Evolutionary conservation across 106 monocot genomes (phyloP).

Genomic region (Iris macrosiphon): DNA sequence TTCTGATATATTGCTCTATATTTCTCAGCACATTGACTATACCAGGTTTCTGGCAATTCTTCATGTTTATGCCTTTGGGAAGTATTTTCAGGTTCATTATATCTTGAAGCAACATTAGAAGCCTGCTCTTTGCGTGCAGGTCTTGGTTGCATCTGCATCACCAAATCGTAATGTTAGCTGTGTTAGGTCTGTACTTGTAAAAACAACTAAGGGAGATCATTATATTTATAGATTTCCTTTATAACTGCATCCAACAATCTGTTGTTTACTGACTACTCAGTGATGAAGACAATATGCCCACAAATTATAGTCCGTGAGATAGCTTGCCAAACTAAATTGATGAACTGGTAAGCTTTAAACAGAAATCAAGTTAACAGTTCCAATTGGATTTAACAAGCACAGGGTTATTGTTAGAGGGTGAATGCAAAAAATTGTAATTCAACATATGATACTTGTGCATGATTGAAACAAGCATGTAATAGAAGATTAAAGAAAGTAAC

Average conservation of each 20-base stretch:
- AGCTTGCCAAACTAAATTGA: too few relatives aligned
- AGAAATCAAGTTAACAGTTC: too few relatives aligned
- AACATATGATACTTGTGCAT: too few relatives aligned
- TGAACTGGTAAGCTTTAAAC: too few relatives aligned
- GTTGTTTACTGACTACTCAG: background rate
- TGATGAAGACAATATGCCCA: background rate
- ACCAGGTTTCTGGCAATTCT: slow-evolving; percentile 68
- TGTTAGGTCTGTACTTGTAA: background rate
- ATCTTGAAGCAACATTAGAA: slow-evolving; percentile 30
- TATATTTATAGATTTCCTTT: too few relatives aligned
- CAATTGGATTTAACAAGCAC: too few relatives aligned
- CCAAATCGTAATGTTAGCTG: background rate
- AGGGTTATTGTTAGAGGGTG: too few relatives aligned
- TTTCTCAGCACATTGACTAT: slow-evolving; percentile 48
- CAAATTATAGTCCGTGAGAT: too few relatives aligned
- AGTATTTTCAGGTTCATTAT: slow-evolving; percentile 29
- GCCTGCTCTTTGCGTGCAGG: slow-evolving; percentile 25
- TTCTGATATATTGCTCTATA: slow-evolving; percentile 39
- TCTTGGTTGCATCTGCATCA: slow-evolving; percentile 51
- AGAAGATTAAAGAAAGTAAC: too few relatives aligned
- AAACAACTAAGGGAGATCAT: background rate
- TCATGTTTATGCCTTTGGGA: slow-evolving; percentile 39
- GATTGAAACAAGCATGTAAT: too few relatives aligned
- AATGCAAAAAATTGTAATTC: too few relatives aligned
- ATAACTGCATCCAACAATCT: too few relatives aligned